These are phyloP conservation scores for Tremella fuciformis DNA, from an alignment of 768 basidiomycete genomes.

Conservation along the genomic window DNA sequence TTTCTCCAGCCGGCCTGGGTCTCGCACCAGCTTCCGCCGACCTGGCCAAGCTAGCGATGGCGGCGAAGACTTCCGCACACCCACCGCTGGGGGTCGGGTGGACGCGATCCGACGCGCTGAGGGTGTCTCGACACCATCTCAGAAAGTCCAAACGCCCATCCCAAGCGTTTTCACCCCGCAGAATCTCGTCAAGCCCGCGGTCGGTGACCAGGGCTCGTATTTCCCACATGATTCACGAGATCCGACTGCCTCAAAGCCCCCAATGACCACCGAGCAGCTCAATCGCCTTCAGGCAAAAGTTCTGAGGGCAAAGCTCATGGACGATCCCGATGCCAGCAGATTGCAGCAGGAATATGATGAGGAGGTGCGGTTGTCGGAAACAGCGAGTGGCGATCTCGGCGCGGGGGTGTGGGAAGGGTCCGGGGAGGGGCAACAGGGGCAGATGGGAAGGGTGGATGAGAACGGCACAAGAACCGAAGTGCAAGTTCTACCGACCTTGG, in stretches of 20 bases:
- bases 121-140: slow-evolving; percentile 15
- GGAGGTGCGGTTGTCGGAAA: slow-evolving; percentile 56
- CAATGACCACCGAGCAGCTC: slow-evolving; percentile 58
- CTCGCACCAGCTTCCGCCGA: slow-evolving; percentile 82
- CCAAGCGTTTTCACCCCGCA: slow-evolving; percentile 86
- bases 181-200: slow-evolving; percentile 24
- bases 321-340: slow-evolving; percentile 67
- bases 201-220: slow-evolving; percentile 6
- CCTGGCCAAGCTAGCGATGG: slow-evolving; percentile 59
- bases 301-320: slow-evolving; percentile 83
- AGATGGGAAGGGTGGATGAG: slow-evolving; percentile 42
- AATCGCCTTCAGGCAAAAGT: slow-evolving; percentile 93
- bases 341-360: slow-evolving; percentile 83
- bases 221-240: slow-evolving; percentile 26
- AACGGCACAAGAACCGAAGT: slow-evolving; percentile 61
- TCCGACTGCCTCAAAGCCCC: slow-evolving; percentile 40
- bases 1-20: slow-evolving; percentile 60
- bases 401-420: slow-evolving; percentile 54
- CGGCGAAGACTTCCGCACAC: slow-evolving; percentile 12
- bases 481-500: slow-evolving; percentile 83
- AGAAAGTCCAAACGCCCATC: slow-evolving; percentile 65
- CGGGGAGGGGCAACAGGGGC: slow-evolving; percentile 48
- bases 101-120: slow-evolving; percentile 33
- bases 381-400: slow-evolving; percentile 43
- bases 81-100: slow-evolving; percentile 19